Evolutionary conservation across 208 protist species (phyloP).

Genomic region (Phytomonas sp.): DNA sequence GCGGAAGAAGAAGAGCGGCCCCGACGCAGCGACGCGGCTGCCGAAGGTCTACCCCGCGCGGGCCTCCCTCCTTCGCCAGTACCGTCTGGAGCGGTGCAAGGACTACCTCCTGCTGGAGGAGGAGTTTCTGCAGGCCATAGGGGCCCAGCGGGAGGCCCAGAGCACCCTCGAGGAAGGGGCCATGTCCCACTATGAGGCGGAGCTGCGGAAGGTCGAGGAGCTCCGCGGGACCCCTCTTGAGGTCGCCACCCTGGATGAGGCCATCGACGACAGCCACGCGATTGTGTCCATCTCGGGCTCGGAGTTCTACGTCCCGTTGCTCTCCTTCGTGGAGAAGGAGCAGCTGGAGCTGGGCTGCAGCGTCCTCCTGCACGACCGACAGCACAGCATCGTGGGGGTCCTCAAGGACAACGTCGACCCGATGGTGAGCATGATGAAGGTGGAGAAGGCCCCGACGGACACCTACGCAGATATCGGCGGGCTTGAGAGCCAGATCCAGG

Average conservation of each 20-base stretch:
- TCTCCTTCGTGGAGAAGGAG: slow-evolving; percentile 99
- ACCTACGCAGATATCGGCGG: slow-evolving; percentile 99
- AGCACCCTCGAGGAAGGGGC: slow-evolving; percentile 71
- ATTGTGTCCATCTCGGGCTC: slow-evolving; percentile 96
- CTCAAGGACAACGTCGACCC: slow-evolving; percentile 98
- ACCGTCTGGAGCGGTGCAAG: slow-evolving; percentile 98
- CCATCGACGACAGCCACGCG: slow-evolving; percentile 99
- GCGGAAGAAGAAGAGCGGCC: slow-evolving; percentile 81
- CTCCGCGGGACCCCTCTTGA: slow-evolving; percentile 97
- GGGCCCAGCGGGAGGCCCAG: slow-evolving; percentile 69
- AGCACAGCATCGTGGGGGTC: slow-evolving; percentile 96
- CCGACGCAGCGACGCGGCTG: slow-evolving; percentile 64
- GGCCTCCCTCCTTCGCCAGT: slow-evolving; percentile 96
- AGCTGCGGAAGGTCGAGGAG: slow-evolving; percentile 96
- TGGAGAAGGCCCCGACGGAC: slow-evolving; percentile 98
- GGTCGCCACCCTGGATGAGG: slow-evolving; percentile 99
- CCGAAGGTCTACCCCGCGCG: slow-evolving; percentile 92
- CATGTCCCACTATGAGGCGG: slow-evolving; percentile 87
- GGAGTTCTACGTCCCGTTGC: slow-evolving; percentile 98
- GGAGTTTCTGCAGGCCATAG: slow-evolving; percentile 95
- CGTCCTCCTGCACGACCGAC: slow-evolving; percentile 97
- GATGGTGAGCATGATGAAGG: slow-evolving; percentile 99
- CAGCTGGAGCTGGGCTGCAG: slow-evolving; percentile 96
- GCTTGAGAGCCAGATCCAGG: slow-evolving; percentile 98
- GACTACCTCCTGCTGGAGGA: slow-evolving; percentile 99